Base-by-base conservation (phyloP, 805 yeast species). In the Yueomyces sinensis region DNA sequence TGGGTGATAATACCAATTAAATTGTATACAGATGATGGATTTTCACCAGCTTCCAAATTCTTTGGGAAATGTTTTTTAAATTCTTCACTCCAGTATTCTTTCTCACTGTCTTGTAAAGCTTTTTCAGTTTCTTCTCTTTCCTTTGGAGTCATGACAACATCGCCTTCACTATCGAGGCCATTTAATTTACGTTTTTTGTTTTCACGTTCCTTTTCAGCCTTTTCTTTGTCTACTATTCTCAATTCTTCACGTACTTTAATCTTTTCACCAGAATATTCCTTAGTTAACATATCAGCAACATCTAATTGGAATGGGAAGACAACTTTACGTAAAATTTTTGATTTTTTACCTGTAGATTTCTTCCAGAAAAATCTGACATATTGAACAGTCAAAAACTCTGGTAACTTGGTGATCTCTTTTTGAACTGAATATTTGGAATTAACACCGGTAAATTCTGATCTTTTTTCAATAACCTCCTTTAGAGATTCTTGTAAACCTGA, bases 331-430 rank as follows among this genome's bases (percentile, higher is more conserved):
- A 91, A 67, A 53, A 91, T 91, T 61, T 91, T 91, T 15, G 95
- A 81, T 63, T 91, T 91, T 59, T 80, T 82, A 43, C 73, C 74
- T 3, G 93, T 82, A 38, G 89, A 94, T 52, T 89, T 73, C 54
- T 89, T 82, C 98, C 98, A 91, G 58, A 76, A 91, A 55, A 91
- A 91, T 52, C 99, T 72, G 41, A 91, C 91, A 59, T 82, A 91
- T 54, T 91, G 94, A 29, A 91, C 84, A 9, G 89, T 82, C 46
- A 91, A 66, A 53, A 78, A 79, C 50, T 82, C 78, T 39, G 99
- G 99, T 44, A 91, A 63, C 52, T 81, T 74, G 1, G 80, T 70
- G 38, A 91, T 79, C 35, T 70, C 58, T 39, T 56, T 62, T 23
- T 51, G 55, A 31, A 83, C 68, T 43, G 74, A 74, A 55, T 77